A percentile compares a stretch with the other conserved stretches of the same genome.
Evolutionary conservation across 768 basidiomycete genomes (phyloP).

Genomic region (Amanita exitialis): DNA sequence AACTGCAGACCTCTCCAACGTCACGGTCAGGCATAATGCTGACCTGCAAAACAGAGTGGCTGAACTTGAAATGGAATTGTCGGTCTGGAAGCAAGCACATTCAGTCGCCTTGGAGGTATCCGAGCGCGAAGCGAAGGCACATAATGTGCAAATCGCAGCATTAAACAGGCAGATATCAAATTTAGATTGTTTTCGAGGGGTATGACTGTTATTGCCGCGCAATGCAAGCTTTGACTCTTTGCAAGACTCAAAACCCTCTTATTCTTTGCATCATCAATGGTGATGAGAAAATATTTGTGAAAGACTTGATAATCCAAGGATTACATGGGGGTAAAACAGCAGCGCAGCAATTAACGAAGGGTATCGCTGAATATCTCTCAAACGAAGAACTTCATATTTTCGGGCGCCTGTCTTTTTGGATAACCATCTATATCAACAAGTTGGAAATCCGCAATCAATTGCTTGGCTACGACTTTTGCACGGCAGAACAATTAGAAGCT

Average conservation of each 20-base stretch:
- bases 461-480: conserved; percentile 43
- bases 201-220: conserved; percentile 4
- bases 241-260: conserved; percentile 52
- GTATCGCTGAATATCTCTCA: conserved; percentile 58
- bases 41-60: conserved; percentile 55
- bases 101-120: conserved; percentile 49
- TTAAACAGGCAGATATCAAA: conserved; percentile 56
- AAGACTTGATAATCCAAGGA: conserved; percentile 49
- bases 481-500: conserved; percentile 55
- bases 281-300: conserved; percentile 57
- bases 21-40: conserved; percentile 52
- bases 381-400: conserved; percentile 50
- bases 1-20: conserved; percentile 46
- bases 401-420: conserved; percentile 66
- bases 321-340: conserved; percentile 55
- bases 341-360: conserved; percentile 57
- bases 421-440: conserved; percentile 64
- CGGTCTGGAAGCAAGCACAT: conserved; percentile 66
- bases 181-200: conserved; percentile 41
- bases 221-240: not conserved
- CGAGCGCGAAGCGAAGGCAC: conserved; percentile 53
- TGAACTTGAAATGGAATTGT: conserved; percentile 60
- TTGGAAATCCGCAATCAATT: conserved; percentile 40
- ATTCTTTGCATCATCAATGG: conserved; percentile 72
- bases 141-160: conserved; percentile 56